phyloP scores from a whole-genome alignment of 495 filamentous ascomycete genomes.

The Podospora comata region DNA sequence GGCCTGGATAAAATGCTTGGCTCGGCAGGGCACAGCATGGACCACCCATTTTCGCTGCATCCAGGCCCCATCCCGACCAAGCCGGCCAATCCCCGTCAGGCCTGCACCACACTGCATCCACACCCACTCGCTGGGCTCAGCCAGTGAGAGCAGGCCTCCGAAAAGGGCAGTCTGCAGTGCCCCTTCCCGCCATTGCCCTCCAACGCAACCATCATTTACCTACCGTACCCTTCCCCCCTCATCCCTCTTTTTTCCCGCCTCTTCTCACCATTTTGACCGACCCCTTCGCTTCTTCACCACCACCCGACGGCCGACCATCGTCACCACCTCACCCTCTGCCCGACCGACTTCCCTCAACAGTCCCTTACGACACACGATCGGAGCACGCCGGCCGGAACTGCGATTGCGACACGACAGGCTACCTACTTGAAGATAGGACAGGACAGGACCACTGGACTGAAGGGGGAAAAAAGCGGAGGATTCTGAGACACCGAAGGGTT shows the following conservation, averaged over 20 bases:
- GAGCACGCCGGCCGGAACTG: conserved; percentile 26
- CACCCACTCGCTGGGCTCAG: conserved; percentile 10
- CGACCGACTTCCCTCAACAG: background rate
- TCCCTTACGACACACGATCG: conserved; percentile 13
- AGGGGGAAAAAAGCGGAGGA: conserved; percentile 1
- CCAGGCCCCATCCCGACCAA: conserved; percentile 14
- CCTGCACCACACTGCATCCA: background rate
- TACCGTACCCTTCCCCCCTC: conserved; percentile 22
- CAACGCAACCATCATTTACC: conserved; percentile 19
- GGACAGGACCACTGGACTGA: background rate
- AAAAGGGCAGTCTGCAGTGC: conserved; percentile 24
- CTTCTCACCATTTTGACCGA: conserved; percentile 18
- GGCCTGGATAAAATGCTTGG: conserved; percentile 17
- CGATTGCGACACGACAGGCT: conserved; percentile 14
- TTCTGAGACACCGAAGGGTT: background rate
- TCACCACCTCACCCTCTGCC: background rate
- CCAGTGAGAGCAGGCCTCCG: conserved; percentile 8
- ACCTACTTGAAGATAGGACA: too few species aligned
- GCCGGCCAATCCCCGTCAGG: conserved; percentile 11
- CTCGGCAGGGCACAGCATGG: conserved; percentile 16
- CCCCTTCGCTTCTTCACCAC: conserved; percentile 28
- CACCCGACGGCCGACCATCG: background rate
- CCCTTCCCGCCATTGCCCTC: conserved; percentile 22
- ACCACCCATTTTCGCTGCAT: conserved; percentile 13
- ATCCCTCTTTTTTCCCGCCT: conserved; percentile 24